Conservation (phyloP, 495 filamentous ascomycete species). For the Margaritispora aquatica region DNA sequence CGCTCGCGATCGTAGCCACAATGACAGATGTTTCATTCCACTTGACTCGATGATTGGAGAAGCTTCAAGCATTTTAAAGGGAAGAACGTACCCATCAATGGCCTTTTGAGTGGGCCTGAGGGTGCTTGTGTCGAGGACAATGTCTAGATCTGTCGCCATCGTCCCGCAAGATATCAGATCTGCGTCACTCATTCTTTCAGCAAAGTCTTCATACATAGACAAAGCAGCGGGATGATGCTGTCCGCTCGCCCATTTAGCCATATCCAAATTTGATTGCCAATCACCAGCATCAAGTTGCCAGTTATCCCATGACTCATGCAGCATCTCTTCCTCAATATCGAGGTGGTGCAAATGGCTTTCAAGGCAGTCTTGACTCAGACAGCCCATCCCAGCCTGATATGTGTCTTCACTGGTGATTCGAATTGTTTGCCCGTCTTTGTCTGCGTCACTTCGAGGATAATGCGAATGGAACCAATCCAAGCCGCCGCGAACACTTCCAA, state of each 20-base stretch:
- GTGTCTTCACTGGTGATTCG: constrained; percentile 82
- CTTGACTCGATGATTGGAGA: constrained; percentile 14
- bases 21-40: constrained; percentile 23
- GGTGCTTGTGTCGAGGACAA: constrained; percentile 47
- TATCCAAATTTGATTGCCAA: constrained; percentile 30
- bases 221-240: constrained; percentile 9
- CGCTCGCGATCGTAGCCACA: constrained; percentile 25
- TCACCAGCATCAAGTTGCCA: constrained; percentile 51
- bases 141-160: constrained; percentile 12
- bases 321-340: constrained; percentile 43
- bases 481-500: constrained; percentile 83
- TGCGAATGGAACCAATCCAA: constrained; percentile 82
- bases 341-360: constrained; percentile 17
- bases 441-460: constrained; percentile 63
- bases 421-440: constrained; percentile 55
- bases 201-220: constrained; percentile 25
- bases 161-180: constrained; percentile 37
- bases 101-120: constrained; percentile 53
- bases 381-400: constrained; percentile 73
- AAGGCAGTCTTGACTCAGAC: constrained; percentile 51
- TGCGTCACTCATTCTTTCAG: constrained; percentile 41
- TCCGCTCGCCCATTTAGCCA: constrained; percentile 16
- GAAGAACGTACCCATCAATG: constrained; percentile 58
- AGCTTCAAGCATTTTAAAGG: constrained; percentile 54
- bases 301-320: constrained; percentile 45